phyloP scores from a whole-genome alignment of 1,284 basidiomycete genomes.

The Apiotrichum laibachii region DNA sequence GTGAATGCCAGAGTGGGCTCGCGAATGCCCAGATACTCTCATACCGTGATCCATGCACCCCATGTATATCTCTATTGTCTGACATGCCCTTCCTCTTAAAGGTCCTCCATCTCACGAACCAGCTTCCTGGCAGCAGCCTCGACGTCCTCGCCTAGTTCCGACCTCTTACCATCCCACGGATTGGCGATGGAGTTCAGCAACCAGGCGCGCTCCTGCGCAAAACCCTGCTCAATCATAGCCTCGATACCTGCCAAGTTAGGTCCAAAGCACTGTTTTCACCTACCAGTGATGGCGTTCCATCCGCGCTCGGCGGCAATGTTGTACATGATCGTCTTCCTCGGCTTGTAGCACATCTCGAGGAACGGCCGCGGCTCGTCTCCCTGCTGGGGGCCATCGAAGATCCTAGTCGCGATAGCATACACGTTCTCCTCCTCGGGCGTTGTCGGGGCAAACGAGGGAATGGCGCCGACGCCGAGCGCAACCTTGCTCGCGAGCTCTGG shows the following conservation, averaged over 20 bases:
- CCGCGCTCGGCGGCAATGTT: constrained; percentile 26
- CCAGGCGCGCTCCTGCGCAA: too few species aligned
- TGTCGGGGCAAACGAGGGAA: constrained; percentile 18
- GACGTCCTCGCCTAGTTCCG: too few species aligned
- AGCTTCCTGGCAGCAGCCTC: too few species aligned
- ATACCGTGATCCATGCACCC: too few species aligned
- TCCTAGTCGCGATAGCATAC: constrained; percentile 17
- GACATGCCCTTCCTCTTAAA: too few species aligned
- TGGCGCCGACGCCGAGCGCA: constrained; percentile 21
- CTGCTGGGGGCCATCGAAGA: not conserved
- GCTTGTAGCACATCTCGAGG: constrained; percentile 50
- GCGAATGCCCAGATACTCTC: too few species aligned
- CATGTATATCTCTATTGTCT: too few species aligned
- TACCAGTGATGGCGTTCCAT: constrained; percentile 39
- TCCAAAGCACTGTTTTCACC: not conserved
- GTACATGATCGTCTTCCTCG: constrained; percentile 41
- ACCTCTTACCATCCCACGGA: too few species aligned
- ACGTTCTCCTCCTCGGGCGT: constrained; percentile 15
- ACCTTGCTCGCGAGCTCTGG: constrained; percentile 4
- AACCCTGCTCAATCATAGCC: not conserved
- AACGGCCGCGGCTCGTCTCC: constrained; percentile 25
- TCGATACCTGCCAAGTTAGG: not conserved
- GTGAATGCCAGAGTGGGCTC: too few species aligned
- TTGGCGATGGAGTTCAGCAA: too few species aligned
- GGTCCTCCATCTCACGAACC: too few species aligned